These are phyloP conservation scores for Cercospora zeina DNA, from an alignment of 2,329 filamentous ascomycete genomes.

Conservation along the genomic window DNA sequence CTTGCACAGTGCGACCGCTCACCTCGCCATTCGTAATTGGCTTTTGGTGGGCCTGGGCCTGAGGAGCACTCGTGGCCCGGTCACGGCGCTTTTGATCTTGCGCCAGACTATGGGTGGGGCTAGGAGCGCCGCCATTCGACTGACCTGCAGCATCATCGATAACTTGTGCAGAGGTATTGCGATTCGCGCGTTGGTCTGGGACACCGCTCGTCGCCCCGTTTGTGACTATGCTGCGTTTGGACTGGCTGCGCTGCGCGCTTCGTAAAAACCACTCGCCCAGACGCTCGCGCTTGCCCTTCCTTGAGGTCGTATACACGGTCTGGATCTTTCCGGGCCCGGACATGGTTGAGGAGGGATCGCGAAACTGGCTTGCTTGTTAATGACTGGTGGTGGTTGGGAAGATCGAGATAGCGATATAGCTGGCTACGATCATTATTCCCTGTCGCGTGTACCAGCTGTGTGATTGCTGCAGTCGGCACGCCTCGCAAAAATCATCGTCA, in stretches of 20 bases:
- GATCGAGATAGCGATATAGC: not conserved
- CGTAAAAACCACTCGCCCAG: slow-evolving; percentile 14
- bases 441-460: not conserved
- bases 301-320: slow-evolving; percentile 16
- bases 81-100: not conserved
- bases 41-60: not conserved
- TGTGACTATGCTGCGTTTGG: not conserved
- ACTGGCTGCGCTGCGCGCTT: slow-evolving; percentile 10
- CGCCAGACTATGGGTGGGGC: not conserved
- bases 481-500: not conserved
- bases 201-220: not conserved
- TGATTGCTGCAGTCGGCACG: not conserved
- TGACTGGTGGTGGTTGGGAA: not conserved
- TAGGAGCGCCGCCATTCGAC: not conserved
- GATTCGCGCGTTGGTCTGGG: not conserved
- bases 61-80: not conserved
- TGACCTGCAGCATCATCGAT: not conserved
- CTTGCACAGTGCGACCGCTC: not conserved
- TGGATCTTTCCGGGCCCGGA: slow-evolving; percentile 9
- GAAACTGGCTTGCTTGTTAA: not conserved
- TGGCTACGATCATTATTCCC: not conserved
- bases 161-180: not conserved
- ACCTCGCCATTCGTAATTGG: not conserved
- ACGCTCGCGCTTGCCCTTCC: slow-evolving; percentile 14
- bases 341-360: not conserved